Evolutionary conservation across 495 filamentous ascomycete species (phyloP).

Genomic region (Venustampulla echinocandica): DNA sequence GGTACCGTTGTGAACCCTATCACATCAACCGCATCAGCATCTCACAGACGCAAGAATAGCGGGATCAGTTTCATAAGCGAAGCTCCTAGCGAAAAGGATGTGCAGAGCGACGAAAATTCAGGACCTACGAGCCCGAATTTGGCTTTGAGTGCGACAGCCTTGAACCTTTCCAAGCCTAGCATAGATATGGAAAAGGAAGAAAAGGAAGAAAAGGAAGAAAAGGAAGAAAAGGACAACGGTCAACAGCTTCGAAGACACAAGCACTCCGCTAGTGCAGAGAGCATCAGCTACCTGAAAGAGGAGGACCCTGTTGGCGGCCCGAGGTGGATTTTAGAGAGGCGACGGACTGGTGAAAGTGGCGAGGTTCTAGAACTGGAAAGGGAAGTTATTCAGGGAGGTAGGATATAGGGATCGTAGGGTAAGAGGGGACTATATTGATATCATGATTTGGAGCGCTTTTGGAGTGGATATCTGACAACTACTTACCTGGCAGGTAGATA

Average conservation of each 20-base stretch:
- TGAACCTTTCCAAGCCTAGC: neutral
- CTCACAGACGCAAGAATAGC: constrained; percentile 18
- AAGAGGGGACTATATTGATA: too few species aligned
- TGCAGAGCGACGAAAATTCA: constrained; percentile 10
- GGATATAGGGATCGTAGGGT: too few species aligned
- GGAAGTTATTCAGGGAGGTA: constrained; percentile 30
- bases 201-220: constrained; percentile 1
- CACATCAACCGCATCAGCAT: neutral
- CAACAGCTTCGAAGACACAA: constrained; percentile 31
- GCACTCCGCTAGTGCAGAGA: constrained; percentile 42
- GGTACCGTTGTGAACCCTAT: neutral
- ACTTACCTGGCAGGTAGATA: too few species aligned
- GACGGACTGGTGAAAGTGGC: constrained; percentile 43
- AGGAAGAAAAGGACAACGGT: constrained; percentile 17
- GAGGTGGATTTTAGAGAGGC: constrained; percentile 49
- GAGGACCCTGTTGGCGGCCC: constrained; percentile 38
- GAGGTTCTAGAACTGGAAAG: constrained; percentile 39
- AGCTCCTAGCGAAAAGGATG: neutral
- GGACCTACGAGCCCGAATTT: constrained; percentile 15
- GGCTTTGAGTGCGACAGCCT: constrained; percentile 17
- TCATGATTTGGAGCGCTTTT: too few species aligned
- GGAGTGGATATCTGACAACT: too few species aligned
- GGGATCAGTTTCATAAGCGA: constrained; percentile 14
- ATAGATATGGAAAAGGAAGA: constrained; percentile 3
- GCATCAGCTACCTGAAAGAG: constrained; percentile 48